Evolutionary conservation across 306 rosid genomes (phyloP).

Genomic region (Trifolium fragiferum): DNA sequence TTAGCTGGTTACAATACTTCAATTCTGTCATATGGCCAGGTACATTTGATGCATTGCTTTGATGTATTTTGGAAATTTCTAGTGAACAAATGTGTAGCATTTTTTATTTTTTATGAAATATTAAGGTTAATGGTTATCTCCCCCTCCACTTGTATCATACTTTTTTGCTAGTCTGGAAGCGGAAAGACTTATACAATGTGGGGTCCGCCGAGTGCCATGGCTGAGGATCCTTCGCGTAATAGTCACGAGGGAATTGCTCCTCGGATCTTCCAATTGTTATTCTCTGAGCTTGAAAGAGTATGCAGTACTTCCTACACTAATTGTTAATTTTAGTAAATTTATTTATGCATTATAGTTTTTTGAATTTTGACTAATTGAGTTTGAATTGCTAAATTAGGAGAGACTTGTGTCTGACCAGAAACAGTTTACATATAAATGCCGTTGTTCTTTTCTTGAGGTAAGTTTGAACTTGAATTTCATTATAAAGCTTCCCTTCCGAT

Average conservation of each 20-base stretch:
- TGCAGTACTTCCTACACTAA: constrained; percentile 32
- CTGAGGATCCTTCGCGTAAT: constrained; percentile 60
- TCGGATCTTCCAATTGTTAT: constrained; percentile 76
- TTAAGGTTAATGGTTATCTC: constrained; percentile 24
- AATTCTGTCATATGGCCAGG: constrained; percentile 90
- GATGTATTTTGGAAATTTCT: background rate
- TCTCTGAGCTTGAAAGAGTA: constrained; percentile 84
- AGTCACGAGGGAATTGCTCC: constrained; percentile 85
- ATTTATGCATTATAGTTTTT: constrained; percentile 5
- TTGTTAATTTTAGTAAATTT: constrained; percentile 21
- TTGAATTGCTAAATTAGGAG: constrained; percentile 60
- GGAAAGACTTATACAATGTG: constrained; percentile 96
- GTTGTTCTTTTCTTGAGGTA: constrained; percentile 95
- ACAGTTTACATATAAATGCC: constrained; percentile 82
- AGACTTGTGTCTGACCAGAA: constrained; percentile 64
- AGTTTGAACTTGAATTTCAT: constrained; percentile 15
- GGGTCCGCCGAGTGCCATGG: constrained; percentile 92
- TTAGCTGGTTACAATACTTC: constrained; percentile 93
- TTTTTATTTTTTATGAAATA: constrained; percentile 27
- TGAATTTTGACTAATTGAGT: constrained; percentile 39
- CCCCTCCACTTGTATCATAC: background rate
- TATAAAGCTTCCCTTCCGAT: background rate
- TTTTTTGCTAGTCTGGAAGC: constrained; percentile 70
- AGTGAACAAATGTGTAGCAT: constrained; percentile 1
- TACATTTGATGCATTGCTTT: constrained; percentile 40